A percentile compares a stretch with the other conserved stretches of the same genome.
These are phyloP conservation scores for Kentomonas sorsogonicus DNA, from an alignment of 208 protist genomes.

Conservation along the genomic window DNA sequence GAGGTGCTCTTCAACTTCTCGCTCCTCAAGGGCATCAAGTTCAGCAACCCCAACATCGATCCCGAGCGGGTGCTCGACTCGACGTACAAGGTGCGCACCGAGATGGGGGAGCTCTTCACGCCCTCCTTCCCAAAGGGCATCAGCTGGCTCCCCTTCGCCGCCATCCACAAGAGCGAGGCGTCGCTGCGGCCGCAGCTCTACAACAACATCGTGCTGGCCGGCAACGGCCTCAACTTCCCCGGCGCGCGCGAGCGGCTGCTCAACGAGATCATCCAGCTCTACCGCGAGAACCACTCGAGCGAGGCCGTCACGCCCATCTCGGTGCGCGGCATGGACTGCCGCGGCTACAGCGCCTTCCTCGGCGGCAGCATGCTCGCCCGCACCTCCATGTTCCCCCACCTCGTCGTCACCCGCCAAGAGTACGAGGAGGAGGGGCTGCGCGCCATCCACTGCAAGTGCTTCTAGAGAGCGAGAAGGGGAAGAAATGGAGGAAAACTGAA, in stretches of 20 bases:
- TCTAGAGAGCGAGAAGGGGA: too few relatives aligned
- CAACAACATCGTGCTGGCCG: constrained; percentile 90
- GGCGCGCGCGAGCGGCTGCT: constrained; percentile 80
- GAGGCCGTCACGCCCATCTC: constrained; percentile 76
- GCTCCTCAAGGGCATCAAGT: constrained; percentile 38
- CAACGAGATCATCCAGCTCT: constrained; percentile 84
- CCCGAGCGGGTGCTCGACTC: too few relatives aligned
- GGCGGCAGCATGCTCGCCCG: constrained; percentile 80
- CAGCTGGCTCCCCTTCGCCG: constrained; percentile 85
- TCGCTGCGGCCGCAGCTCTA: constrained; percentile 88
- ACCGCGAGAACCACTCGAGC: constrained; percentile 75
- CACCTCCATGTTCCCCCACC: constrained; percentile 82
- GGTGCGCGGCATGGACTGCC: constrained; percentile 61
- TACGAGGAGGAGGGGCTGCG: constrained; percentile 82
- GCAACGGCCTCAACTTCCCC: constrained; percentile 85
- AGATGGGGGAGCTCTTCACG: constrained; percentile 75
- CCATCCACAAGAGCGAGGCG: constrained; percentile 90
- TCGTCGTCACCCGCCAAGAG: constrained; percentile 74
- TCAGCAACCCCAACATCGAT: too few relatives aligned
- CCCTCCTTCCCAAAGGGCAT: constrained; percentile 86
- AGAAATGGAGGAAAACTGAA: neutral
- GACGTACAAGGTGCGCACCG: constrained; percentile 72
- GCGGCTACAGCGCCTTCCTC: constrained; percentile 80
- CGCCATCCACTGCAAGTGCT: constrained; percentile 85
- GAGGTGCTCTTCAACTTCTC: constrained; percentile 89